These are phyloP conservation scores for Dendrothele bispora DNA, from an alignment of 768 basidiomycete genomes.

Conservation along the genomic window DNA sequence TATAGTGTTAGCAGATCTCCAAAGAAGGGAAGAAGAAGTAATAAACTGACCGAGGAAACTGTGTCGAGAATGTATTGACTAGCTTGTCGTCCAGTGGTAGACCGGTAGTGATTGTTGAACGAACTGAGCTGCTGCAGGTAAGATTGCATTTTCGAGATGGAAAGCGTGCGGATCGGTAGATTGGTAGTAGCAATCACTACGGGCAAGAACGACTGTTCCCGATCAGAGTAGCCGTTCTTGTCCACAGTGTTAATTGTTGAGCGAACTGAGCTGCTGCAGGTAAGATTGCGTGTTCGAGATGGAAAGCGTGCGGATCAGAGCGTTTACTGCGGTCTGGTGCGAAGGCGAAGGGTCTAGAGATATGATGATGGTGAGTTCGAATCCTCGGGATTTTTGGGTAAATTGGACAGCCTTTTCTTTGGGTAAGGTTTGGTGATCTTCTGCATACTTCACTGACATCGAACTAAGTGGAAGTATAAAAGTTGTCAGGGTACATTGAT, in stretches of 20 bases:
- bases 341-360: slow-evolving; percentile 4
- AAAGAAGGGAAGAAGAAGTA: not conserved
- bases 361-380: too few relatives aligned
- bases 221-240: too few relatives aligned
- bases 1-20: not conserved
- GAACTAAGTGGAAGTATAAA: too few relatives aligned
- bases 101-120: slow-evolving; percentile 43
- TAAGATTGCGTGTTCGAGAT: slow-evolving; percentile 24
- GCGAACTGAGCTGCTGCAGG: slow-evolving; percentile 34
- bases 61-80: slow-evolving; percentile 37
- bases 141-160: slow-evolving; percentile 20
- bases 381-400: too few relatives aligned
- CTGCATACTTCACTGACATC: too few relatives aligned
- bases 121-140: slow-evolving; percentile 35
- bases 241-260: too few relatives aligned
- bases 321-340: slow-evolving; percentile 6
- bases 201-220: too few relatives aligned
- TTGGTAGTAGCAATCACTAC: too few relatives aligned
- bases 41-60: slow-evolving; percentile 24
- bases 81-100: slow-evolving; percentile 36
- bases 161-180: not conserved
- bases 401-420: too few relatives aligned
- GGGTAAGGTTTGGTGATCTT: too few relatives aligned
- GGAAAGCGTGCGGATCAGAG: slow-evolving; percentile 1
- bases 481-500: too few relatives aligned